These are phyloP conservation scores for Gastrodia elata DNA, from an alignment of 106 monocot species.

Conservation along the genomic window DNA sequence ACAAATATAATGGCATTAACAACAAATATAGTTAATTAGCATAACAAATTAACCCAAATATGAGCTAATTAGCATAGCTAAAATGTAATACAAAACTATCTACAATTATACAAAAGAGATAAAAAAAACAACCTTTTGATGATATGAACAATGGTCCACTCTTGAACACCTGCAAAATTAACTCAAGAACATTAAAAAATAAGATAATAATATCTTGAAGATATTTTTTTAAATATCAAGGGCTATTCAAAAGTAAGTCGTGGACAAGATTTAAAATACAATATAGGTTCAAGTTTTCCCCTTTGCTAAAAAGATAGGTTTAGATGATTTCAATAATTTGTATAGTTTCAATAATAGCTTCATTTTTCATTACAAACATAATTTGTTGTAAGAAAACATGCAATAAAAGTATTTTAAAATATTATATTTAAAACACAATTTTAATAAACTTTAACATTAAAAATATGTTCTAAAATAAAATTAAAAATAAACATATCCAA, in stretches of 20 bases:
- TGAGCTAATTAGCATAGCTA: no score
- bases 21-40: no score
- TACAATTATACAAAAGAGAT: neutral
- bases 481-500: neutral
- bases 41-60: no score
- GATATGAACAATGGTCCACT: constrained; percentile 85
- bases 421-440: neutral
- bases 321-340: neutral
- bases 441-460: neutral
- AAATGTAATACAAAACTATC: neutral
- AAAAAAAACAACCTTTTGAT: constrained; percentile 57
- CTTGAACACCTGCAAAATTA: constrained; percentile 66
- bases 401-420: neutral
- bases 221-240: neutral
- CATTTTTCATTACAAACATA: neutral
- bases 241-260: neutral
- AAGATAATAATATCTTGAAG: neutral
- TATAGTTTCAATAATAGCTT: neutral
- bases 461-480: neutral
- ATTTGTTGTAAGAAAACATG: neutral
- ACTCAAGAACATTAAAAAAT: neutral
- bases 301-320: neutral
- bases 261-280: neutral
- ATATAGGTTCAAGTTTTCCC: neutral
- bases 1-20: no score